phyloP scores from a whole-genome alignment of 129 eudicot genomes.

The Solidago caesia region DNA sequence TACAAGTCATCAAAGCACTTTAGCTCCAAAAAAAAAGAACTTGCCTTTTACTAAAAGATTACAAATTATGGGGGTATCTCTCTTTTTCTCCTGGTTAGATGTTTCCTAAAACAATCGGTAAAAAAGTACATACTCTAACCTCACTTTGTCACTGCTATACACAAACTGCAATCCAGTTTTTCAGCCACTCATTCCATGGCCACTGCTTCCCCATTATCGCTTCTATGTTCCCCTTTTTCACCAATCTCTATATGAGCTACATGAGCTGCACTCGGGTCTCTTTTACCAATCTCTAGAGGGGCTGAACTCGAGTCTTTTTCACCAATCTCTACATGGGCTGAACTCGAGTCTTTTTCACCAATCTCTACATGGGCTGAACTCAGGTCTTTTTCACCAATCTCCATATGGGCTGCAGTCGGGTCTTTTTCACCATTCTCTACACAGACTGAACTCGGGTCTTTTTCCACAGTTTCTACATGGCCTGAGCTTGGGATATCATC shows the following conservation, averaged over 20 bases:
- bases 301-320: slow-evolving; percentile 16
- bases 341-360: slow-evolving; percentile 10
- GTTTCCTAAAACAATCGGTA: slow-evolving; percentile 38
- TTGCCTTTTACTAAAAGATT: slow-evolving; percentile 21
- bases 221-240: slow-evolving; percentile 25
- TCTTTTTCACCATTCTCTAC: neutral
- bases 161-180: slow-evolving; percentile 9
- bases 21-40: neutral
- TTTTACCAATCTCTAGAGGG: neutral
- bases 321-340: neutral
- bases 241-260: slow-evolving; percentile 12
- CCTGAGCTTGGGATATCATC: slow-evolving; percentile 14
- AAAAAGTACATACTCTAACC: slow-evolving; percentile 36
- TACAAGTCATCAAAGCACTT: slow-evolving; percentile 25
- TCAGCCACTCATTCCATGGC: slow-evolving; percentile 15
- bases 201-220: slow-evolving; percentile 20
- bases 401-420: neutral
- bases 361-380: slow-evolving; percentile 1
- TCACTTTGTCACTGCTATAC: slow-evolving; percentile 38
- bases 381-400: neutral
- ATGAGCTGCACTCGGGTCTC: slow-evolving; percentile 11
- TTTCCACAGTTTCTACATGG: slow-evolving; percentile 8
- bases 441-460: slow-evolving; percentile 7
- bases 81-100: slow-evolving; percentile 29
- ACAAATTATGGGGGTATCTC: slow-evolving; percentile 26